Evolutionary conservation across 257 asterid genomes (phyloP), one percentile per base, ranked within the genome.

Genomic region (Ligustrum vulgare): DNA sequence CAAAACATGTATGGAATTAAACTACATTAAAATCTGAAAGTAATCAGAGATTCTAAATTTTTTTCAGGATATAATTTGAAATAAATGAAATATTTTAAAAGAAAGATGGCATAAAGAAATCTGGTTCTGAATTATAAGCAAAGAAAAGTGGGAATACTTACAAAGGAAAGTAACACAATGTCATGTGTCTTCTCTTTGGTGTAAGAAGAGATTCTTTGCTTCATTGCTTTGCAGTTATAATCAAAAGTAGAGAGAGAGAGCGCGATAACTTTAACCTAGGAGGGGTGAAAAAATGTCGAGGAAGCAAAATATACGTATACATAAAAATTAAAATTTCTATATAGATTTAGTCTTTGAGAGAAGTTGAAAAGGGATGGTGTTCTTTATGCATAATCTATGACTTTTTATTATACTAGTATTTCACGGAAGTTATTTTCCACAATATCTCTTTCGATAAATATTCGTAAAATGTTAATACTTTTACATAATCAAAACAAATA

Each of bases 141-240:
- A 90, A 94, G 98, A 69, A 85, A 91, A 82, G 86, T 58, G 76
- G 84, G 86, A 80, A 86, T 84, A 77, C 91, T 81, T 87, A 77
- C 90, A 83, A 87, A 80, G 84, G 83, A 89, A 89, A 84, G 87
- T 84, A 83, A 82, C 51, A 39, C 64, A 72, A 80, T 81, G n/a
- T n/a, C n/a, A n/a, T n/a, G 86, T 72, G 81, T 76, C 74, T 79
- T 63, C 82, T 79, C 77, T 76, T 77, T 62, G 82, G 85, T 82
- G 79, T 78, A 77, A 77, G 80, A 78, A 56, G 82, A 83, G 89
- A 92, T 90, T 88, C 97, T 85, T 92, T 92, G 93, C 97, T 90
- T 94, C 85, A 80, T 81, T 76, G 71, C 85, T 79, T 82, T 80
- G 76, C 80, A 70, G 75, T 74, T 43, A 78, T 84, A 79, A 60